phyloP scores from a whole-genome alignment of 345 rosid species.

The Gossypium stocksii region DNA sequence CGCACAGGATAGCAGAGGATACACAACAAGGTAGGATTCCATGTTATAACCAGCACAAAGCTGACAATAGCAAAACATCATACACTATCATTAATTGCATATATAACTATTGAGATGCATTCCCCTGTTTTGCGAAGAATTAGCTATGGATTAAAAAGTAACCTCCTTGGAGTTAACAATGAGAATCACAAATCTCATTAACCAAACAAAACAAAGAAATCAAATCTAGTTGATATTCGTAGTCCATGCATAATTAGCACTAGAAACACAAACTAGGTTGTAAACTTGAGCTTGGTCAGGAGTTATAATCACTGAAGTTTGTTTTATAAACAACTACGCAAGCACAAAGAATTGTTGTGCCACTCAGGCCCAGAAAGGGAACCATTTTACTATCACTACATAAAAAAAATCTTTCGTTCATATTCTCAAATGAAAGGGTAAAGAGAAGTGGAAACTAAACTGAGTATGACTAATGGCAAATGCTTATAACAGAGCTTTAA shows the following conservation, averaged over 20 bases:
- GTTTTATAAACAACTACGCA: background rate
- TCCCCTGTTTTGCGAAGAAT: background rate
- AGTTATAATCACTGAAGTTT: background rate
- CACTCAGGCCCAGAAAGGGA: background rate
- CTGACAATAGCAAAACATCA: constrained; percentile 4
- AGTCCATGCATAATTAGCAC: constrained; percentile 7
- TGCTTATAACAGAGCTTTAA: background rate
- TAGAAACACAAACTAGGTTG: background rate
- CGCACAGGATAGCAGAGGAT: background rate
- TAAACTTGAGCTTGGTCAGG: background rate
- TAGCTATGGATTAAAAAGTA: background rate
- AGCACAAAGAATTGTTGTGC: background rate
- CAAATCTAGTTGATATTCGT: background rate
- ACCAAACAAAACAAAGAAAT: background rate
- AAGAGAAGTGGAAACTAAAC: background rate
- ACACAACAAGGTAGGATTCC: background rate
- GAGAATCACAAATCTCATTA: background rate
- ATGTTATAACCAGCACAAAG: background rate
- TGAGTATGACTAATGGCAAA: background rate
- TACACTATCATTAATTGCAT: background rate
- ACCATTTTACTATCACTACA: background rate
- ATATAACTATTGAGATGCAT: background rate
- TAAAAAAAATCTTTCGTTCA: background rate
- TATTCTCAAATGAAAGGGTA: background rate
- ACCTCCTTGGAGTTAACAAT: background rate